phyloP scores from a whole-genome alignment of 495 filamentous ascomycete species.

The Neurospora cerealis region DNA sequence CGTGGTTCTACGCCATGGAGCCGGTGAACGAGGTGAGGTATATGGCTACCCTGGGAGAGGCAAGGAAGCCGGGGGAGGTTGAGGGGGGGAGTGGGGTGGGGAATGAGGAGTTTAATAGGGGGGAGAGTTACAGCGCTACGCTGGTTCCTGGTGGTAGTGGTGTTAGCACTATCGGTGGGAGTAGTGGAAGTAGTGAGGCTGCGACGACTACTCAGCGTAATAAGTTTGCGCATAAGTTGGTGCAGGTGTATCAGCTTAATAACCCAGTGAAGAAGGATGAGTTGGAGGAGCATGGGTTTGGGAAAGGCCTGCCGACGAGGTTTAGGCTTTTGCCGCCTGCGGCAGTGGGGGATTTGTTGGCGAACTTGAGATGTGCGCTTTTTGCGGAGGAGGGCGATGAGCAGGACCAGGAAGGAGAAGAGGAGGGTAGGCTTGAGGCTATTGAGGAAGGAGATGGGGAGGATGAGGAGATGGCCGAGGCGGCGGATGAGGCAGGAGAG shows the following conservation, averaged over 20 bases:
- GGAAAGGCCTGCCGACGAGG: constrained; percentile 26
- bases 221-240: constrained; percentile 36
- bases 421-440: constrained; percentile 1
- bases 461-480: constrained; percentile 1
- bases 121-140: neutral
- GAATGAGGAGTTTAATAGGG: constrained; percentile 40
- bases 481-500: neutral
- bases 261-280: constrained; percentile 33
- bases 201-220: neutral
- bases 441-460: neutral
- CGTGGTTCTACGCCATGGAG: constrained; percentile 40
- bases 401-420: constrained; percentile 3
- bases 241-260: constrained; percentile 43
- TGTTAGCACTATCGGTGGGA: too few species aligned
- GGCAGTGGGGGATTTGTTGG: constrained; percentile 35
- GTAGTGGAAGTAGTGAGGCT: neutral
- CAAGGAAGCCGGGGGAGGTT: constrained; percentile 33
- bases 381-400: constrained; percentile 21
- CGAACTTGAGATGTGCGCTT: constrained; percentile 32
- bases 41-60: constrained; percentile 35
- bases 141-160: too few species aligned
- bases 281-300: constrained; percentile 34
- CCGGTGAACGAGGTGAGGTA: constrained; percentile 34
- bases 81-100: constrained; percentile 26
- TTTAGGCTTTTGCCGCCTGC: constrained; percentile 35